These are phyloP conservation scores for Phytophthora colocasiae DNA, from an alignment of 352 stramenopile species.

Conservation along the genomic window DNA sequence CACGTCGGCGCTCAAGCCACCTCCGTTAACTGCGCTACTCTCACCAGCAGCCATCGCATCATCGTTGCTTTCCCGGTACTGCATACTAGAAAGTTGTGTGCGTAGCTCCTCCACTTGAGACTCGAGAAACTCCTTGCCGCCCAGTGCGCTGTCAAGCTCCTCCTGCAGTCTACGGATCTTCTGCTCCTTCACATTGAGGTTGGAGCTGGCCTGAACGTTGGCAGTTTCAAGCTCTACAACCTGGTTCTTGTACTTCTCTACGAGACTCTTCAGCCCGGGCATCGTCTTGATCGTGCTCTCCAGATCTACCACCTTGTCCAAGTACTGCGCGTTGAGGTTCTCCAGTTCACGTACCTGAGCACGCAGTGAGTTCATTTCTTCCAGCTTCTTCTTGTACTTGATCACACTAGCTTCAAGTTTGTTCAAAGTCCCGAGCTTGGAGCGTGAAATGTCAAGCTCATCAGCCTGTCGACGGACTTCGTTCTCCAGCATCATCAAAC, in stretches of 20 bases:
- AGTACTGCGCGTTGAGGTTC: constrained; percentile 77
- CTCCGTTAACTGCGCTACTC: constrained; percentile 38
- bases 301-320: constrained; percentile 87
- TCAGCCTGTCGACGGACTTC: constrained; percentile 88
- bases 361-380: constrained; percentile 86
- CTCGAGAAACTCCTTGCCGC: constrained; percentile 88
- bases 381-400: constrained; percentile 90
- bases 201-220: constrained; percentile 82
- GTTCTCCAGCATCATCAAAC: constrained; percentile 83
- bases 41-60: constrained; percentile 44
- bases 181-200: constrained; percentile 81
- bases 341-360: constrained; percentile 83
- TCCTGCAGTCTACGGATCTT: constrained; percentile 86
- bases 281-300: constrained; percentile 90
- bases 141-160: constrained; percentile 81
- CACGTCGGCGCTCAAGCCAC: constrained; percentile 65
- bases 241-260: constrained; percentile 91
- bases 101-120: constrained; percentile 85
- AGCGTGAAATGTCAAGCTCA: constrained; percentile 88
- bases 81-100: constrained; percentile 62
- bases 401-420: constrained; percentile 82
- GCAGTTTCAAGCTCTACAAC: constrained; percentile 87
- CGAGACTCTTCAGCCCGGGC: constrained; percentile 73
- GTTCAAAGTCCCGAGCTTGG: constrained; percentile 78
- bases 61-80: constrained; percentile 55